These are phyloP conservation scores for Ilyonectria robusta DNA, from an alignment of 2,329 filamentous ascomycete species.

Conservation along the genomic window DNA sequence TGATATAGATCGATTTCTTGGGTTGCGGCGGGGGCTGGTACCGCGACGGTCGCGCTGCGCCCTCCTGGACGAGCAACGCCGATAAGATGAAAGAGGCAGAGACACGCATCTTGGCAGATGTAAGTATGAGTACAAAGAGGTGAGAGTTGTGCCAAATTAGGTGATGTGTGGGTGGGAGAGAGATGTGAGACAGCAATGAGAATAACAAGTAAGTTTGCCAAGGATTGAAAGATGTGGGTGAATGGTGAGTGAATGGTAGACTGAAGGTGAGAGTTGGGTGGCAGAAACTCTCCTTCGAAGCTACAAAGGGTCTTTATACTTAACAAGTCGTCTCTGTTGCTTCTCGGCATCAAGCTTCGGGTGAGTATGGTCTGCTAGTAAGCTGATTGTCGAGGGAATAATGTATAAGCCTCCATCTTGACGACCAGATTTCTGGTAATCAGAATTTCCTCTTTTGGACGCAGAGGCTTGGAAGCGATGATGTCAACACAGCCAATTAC, in stretches of 20 bases:
- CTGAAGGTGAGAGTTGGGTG: not conserved
- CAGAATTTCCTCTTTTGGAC: not conserved
- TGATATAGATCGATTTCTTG: constrained; percentile 67
- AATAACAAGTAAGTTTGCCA: not conserved
- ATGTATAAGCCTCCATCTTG: not conserved
- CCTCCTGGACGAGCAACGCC: not conserved
- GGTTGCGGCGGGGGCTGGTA: constrained; percentile 10
- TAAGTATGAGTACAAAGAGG: not conserved
- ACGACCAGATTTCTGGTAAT: not conserved
- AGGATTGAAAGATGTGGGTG: not conserved
- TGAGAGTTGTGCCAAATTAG: not conserved
- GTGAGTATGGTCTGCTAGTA: not conserved
- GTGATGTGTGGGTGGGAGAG: too few species aligned
- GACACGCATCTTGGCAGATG: not conserved
- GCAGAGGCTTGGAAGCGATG: not conserved
- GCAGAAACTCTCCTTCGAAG: not conserved
- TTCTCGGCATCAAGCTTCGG: not conserved
- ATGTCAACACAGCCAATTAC: not conserved
- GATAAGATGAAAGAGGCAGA: not conserved
- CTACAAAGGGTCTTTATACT: not conserved
- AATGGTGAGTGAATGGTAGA: not conserved
- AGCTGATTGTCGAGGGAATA: not conserved
- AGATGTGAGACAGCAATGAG: too few species aligned
- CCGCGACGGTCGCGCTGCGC: not conserved
- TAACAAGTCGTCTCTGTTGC: not conserved